A percentile compares a stretch with the other conserved stretches of the same genome.
Conservation (phyloP, 345 rosid species). For the Triadica sebifera region DNA sequence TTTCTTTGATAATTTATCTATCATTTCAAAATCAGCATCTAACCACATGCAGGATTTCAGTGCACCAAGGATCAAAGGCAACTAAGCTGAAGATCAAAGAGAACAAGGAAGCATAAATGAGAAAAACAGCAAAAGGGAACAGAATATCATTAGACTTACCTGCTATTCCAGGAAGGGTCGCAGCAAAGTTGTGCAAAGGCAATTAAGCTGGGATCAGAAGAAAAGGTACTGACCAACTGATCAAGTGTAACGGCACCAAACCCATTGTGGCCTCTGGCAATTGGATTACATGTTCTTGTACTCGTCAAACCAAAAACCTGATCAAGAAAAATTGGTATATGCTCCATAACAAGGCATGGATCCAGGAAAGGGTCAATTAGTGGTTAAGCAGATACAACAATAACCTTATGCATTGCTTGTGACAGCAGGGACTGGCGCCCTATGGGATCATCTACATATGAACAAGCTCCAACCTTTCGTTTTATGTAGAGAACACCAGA, state of each 20-base stretch:
- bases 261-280: conserved; percentile 38
- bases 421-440: conserved; percentile 94
- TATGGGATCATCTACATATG: conserved; percentile 90
- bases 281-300: conserved; percentile 37
- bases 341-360: conserved; percentile 16
- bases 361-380: conserved; percentile 4
- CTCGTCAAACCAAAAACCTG: conserved; percentile 81
- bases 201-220: conserved; percentile 91
- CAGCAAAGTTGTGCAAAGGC: conserved; percentile 87
- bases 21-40: background rate
- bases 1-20: background rate
- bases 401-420: conserved; percentile 96
- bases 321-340: conserved; percentile 9
- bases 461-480: conserved; percentile 96
- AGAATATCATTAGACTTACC: conserved; percentile 34
- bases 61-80: background rate
- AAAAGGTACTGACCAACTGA: conserved; percentile 90
- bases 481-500: conserved; percentile 86
- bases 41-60: background rate
- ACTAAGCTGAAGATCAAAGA: background rate
- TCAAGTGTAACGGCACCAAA: conserved; percentile 59
- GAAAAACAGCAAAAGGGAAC: background rate
- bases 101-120: background rate
- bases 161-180: conserved; percentile 78
- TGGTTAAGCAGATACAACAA: background rate